phyloP scores from a whole-genome alignment of 306 rosid species.

The Quercus gilva region DNA sequence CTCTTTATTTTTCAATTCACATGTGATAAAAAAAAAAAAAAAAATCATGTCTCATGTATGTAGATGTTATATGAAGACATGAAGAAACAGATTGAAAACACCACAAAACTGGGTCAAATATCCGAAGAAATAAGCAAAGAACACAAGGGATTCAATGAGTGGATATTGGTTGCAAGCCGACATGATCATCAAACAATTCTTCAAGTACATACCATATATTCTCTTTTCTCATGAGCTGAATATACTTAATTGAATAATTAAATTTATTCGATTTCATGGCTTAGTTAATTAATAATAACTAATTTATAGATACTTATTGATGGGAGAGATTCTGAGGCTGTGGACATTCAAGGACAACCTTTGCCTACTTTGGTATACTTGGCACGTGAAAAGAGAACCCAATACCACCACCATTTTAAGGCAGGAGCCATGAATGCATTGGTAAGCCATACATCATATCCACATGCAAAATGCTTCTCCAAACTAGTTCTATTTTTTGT shows the following conservation, averaged over 20 bases:
- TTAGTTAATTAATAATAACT: background rate
- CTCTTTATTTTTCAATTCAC: background rate
- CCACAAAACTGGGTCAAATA: background rate
- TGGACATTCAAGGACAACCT: slow-evolving; percentile 5
- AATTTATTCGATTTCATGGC: background rate
- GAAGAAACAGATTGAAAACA: background rate
- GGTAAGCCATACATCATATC: background rate
- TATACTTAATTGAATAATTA: background rate
- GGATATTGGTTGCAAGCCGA: background rate
- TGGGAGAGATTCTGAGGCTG: background rate
- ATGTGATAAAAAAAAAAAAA: background rate
- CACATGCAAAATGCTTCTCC: background rate
- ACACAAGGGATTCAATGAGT: background rate
- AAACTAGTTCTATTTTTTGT: background rate
- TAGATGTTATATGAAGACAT: background rate
- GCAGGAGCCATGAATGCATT: slow-evolving; percentile 9
- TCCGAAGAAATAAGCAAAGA: background rate
- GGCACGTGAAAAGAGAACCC: slow-evolving; percentile 1
- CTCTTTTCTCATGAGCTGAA: background rate
- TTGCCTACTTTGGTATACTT: background rate
- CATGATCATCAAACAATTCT: background rate
- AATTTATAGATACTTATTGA: background rate
- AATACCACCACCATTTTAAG: background rate
- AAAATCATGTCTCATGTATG: background rate
- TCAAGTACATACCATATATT: background rate